A percentile compares a stretch with the other conserved stretches of the same genome.
phyloP scores from a whole-genome alignment of 2,329 filamentous ascomycete genomes.

The Colletotrichum sublineola region DNA sequence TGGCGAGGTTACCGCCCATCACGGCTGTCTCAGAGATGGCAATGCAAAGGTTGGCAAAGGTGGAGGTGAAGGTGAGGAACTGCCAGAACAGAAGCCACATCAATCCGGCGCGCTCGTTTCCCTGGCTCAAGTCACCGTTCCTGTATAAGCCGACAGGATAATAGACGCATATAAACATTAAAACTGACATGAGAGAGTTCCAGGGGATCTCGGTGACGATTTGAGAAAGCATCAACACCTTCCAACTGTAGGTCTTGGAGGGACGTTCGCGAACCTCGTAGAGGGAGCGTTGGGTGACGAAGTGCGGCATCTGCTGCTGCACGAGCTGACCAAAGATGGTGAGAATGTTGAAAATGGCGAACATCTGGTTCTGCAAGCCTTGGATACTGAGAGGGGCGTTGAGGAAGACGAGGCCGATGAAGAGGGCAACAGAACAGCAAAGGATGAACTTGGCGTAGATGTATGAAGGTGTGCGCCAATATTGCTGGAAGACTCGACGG shows the following conservation, averaged over 20 bases:
- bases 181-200: constrained; percentile 71
- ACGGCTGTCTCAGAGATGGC: constrained; percentile 75
- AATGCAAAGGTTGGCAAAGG: constrained; percentile 75
- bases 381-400: constrained; percentile 68
- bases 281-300: constrained; percentile 73
- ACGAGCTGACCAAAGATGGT: constrained; percentile 74
- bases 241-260: constrained; percentile 75
- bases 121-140: constrained; percentile 66
- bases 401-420: constrained; percentile 76
- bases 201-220: constrained; percentile 78
- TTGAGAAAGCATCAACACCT: constrained; percentile 74
- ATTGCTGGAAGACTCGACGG: constrained; percentile 79
- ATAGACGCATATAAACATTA: constrained; percentile 76
- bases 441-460: constrained; percentile 78
- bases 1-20: constrained; percentile 73
- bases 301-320: constrained; percentile 75
- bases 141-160: constrained; percentile 75
- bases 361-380: constrained; percentile 76
- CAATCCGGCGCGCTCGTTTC: constrained; percentile 65
- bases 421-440: constrained; percentile 60
- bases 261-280: constrained; percentile 77
- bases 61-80: constrained; percentile 76
- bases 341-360: constrained; percentile 74
- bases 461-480: constrained; percentile 82
- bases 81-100: constrained; percentile 74